Evolutionary conservation across 163 green algal species (phyloP).

Genomic region (Coccomyxa subellipsoidea): DNA sequence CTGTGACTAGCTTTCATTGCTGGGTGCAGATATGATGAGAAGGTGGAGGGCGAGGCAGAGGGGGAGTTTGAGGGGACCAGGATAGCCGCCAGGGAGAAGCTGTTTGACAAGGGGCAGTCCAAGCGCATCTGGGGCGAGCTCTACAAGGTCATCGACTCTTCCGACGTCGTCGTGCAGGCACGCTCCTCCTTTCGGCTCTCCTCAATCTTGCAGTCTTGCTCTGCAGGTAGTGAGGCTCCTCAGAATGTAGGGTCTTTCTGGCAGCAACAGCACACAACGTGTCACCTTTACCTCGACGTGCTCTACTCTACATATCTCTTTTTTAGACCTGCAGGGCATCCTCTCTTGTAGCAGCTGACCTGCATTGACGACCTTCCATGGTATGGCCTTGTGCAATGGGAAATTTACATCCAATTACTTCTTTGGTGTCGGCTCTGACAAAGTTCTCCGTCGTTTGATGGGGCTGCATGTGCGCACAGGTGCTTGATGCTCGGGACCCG

Average conservation of each 20-base stretch:
- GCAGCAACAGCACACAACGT: too few species aligned
- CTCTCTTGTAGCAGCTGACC: too few species aligned
- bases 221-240: not conserved
- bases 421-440: too few species aligned
- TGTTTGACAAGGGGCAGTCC: conserved; percentile 97
- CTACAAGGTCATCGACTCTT: conserved; percentile 97
- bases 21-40: conserved; percentile 37
- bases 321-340: too few species aligned
- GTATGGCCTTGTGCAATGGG: too few species aligned
- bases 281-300: too few species aligned
- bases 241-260: too few species aligned
- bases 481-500: conserved; percentile 95
- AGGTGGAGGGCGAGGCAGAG: conserved; percentile 22
- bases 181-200: not conserved
- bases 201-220: not conserved
- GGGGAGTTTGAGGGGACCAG: conserved; percentile 22
- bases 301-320: too few species aligned
- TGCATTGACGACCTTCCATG: too few species aligned
- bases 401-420: too few species aligned
- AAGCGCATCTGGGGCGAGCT: conserved; percentile 99
- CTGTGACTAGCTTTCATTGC: not conserved
- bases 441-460: not conserved
- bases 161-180: conserved; percentile 93
- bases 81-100: conserved; percentile 44
- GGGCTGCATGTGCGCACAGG: conserved; percentile 47